Evolutionary conservation across 2,329 filamentous ascomycete genomes (phyloP).

Genomic region (Celoporthe dispersa): DNA sequence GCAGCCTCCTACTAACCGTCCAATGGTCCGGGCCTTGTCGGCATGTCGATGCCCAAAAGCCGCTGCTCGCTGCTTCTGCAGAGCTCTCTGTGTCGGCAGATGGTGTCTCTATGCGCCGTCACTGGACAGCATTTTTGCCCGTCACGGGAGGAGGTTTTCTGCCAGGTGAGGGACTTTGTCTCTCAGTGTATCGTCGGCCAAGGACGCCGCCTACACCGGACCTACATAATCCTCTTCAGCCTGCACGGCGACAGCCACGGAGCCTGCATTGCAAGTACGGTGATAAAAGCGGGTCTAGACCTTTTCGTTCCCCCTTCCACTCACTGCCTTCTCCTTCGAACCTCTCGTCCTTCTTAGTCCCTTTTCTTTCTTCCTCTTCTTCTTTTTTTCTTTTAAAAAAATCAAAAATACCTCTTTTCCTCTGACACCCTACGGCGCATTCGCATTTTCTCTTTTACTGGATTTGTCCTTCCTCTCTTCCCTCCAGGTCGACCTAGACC

Average conservation of each 20-base stretch:
- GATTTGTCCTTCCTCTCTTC: background rate
- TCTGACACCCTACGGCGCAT: background rate
- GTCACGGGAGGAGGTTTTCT: background rate
- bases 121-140: background rate
- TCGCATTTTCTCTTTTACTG: background rate
- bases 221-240: constrained; percentile 3
- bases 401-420: background rate
- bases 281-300: constrained; percentile 22
- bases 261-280: constrained; percentile 18
- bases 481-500: constrained; percentile 7
- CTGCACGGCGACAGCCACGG: constrained; percentile 14
- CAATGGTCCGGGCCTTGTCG: constrained; percentile 38
- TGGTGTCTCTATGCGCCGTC: background rate
- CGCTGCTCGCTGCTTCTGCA: background rate
- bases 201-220: constrained; percentile 12
- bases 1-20: constrained; percentile 33
- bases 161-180: constrained; percentile 4
- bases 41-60: background rate
- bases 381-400: too few relatives aligned
- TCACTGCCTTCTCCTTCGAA: constrained; percentile 11
- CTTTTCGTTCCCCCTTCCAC: constrained; percentile 17
- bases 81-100: background rate
- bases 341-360: constrained; percentile 1
- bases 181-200: background rate
- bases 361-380: constrained; percentile 15